These are phyloP conservation scores for Martiniozyma abietophila DNA, from an alignment of 805 yeast genomes.

Conservation along the genomic window DNA sequence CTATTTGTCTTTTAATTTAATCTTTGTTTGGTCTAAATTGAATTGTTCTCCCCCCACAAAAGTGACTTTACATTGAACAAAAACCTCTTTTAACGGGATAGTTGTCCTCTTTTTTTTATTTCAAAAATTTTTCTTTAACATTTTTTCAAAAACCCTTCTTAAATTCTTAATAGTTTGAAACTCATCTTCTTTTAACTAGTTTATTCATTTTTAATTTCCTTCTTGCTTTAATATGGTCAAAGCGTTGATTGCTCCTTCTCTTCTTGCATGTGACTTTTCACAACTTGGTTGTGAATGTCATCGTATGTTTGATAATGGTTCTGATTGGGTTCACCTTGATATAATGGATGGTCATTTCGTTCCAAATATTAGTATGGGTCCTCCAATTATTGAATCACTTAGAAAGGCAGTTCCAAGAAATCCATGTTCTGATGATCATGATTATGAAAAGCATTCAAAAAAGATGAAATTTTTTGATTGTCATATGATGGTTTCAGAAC, in stretches of 20 bases:
- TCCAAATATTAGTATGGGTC: constrained; percentile 91
- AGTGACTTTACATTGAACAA: too few relatives aligned
- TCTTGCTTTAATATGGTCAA: constrained; percentile 56
- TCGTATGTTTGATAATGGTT: constrained; percentile 65
- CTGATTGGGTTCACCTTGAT: constrained; percentile 97
- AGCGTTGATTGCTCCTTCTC: constrained; percentile 88
- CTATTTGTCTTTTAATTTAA: too few relatives aligned
- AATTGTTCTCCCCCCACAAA: too few relatives aligned
- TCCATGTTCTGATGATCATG: too few relatives aligned
- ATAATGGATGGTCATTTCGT: constrained; percentile 99
- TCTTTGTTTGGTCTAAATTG: too few relatives aligned
- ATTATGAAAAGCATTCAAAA: constrained; percentile 8
- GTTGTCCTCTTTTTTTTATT: too few relatives aligned
- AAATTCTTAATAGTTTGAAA: too few relatives aligned
- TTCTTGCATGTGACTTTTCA: constrained; percentile 87
- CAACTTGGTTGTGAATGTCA: constrained; percentile 83
- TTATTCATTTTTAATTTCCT: too few relatives aligned
- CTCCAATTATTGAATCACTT: constrained; percentile 74
- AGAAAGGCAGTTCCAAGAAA: constrained; percentile 66
- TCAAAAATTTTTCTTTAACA: too few relatives aligned
- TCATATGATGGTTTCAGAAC: constrained; percentile 95
- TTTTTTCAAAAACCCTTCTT: too few relatives aligned
- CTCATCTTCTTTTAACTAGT: too few relatives aligned
- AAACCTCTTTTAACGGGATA: too few relatives aligned
- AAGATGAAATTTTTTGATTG: constrained; percentile 62